These are phyloP conservation scores for Ricinus communis DNA, from an alignment of 345 rosid genomes.

Conservation along the genomic window DNA sequence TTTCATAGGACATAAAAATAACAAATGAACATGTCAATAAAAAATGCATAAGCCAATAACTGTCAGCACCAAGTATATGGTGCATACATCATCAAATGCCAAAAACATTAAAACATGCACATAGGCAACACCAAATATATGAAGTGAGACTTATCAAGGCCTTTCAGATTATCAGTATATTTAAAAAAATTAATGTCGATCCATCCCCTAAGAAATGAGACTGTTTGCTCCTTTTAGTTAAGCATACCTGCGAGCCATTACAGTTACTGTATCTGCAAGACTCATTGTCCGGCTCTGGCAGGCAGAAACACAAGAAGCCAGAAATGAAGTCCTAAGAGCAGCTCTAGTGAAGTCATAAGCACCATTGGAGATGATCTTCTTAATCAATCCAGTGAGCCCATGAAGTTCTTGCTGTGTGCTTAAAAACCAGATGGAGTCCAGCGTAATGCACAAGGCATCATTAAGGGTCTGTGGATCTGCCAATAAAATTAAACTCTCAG, in stretches of 20 bases:
- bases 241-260: slow-evolving; percentile 87
- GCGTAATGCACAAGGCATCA: slow-evolving; percentile 80
- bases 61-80: background rate
- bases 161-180: slow-evolving; percentile 7
- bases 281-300: slow-evolving; percentile 83
- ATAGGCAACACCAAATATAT: background rate
- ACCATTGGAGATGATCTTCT: slow-evolving; percentile 70
- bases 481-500: slow-evolving; percentile 62
- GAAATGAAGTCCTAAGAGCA: slow-evolving; percentile 89
- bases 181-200: background rate
- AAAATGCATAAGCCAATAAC: background rate
- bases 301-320: slow-evolving; percentile 95
- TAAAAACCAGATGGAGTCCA: slow-evolving; percentile 94
- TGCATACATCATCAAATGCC: background rate
- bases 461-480: slow-evolving; percentile 86
- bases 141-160: background rate
- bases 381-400: slow-evolving; percentile 73
- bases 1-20: background rate
- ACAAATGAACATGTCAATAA: background rate
- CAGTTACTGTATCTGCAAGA: slow-evolving; percentile 80
- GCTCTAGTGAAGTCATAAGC: slow-evolving; percentile 98
- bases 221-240: background rate
- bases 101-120: background rate
- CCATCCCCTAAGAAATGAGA: background rate
- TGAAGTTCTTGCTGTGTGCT: slow-evolving; percentile 58